Base-by-base conservation (phyloP, 2,329 filamentous ascomycete species). In the Fusarium devonianum region DNA sequence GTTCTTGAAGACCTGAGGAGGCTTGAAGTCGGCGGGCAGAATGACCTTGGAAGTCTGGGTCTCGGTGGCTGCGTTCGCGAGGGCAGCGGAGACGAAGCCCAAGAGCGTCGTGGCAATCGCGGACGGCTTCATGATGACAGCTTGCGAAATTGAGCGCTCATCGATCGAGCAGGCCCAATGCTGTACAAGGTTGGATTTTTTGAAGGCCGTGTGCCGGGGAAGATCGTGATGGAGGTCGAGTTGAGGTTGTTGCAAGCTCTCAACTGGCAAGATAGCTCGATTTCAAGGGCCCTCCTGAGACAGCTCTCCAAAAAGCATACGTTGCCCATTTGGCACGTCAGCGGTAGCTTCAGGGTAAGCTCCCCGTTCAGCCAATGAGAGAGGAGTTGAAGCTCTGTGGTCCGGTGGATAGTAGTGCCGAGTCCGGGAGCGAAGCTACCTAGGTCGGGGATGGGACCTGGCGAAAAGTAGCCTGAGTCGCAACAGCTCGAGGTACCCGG, bases 1-100 rank as follows among this genome's bases (percentile, higher is more conserved):
- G 74, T 99, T 97, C 77, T 92, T 91, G 78, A 96, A 99, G 62
- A 92, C 89, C 70, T 91, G 89, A 11, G 92, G 88, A 43, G 93
- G 92, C 73, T 84, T 88, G 78, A 97, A 96, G 54, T 80, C 79
- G 62, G 82, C 73, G 32, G 85, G 84, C 53, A 85, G 77, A 45
- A 78, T 79, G 65, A 81, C 71, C 71, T 84, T 84, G 58, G 84
- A 82, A 48, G 81, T 78, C 62, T 80, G 75, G 49, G 74, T 65
- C 28, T 69, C 58, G 40, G 67, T 66, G 32, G 70, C 69, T 52
- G 68, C 65, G 65, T 62, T 64, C 52, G 73, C 72, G 53, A 80
- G 69, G 50, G 72, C 69, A 39, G 76, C 69, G 38, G 77, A 78
- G 63, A 84, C 71, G 68, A 86, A 77, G 68, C 84, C 84, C 60